These are phyloP conservation scores for Aureobasidium uvarum DNA, from an alignment of 2,329 filamentous ascomycete genomes.

Conservation along the genomic window DNA sequence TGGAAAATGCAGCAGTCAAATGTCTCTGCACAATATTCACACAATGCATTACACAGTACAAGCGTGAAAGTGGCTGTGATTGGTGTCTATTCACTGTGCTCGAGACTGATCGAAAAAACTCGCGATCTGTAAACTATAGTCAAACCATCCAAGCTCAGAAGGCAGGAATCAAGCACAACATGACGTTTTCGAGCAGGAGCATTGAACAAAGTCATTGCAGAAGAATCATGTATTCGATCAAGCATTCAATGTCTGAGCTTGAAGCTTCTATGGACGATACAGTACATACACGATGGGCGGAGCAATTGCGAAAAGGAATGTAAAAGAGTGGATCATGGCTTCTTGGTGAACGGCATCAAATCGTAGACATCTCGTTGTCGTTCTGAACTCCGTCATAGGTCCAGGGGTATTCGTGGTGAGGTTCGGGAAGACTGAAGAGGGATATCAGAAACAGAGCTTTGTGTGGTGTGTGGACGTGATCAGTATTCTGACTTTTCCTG, in stretches of 20 bases:
- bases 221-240: constrained; percentile 9
- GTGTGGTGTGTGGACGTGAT: not conserved
- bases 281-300: constrained; percentile 15
- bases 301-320: constrained; percentile 14
- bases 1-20: no score
- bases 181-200: not conserved
- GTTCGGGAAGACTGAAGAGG: constrained; percentile 9
- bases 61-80: no score
- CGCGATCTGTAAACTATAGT: no score
- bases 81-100: no score
- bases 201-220: not conserved
- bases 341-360: not conserved
- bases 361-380: not conserved
- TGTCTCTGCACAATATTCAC: no score
- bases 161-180: no score
- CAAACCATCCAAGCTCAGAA: no score
- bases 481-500: constrained; percentile 28
- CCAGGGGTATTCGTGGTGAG: constrained; percentile 20
- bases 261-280: constrained; percentile 24
- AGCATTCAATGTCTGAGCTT: constrained; percentile 1
- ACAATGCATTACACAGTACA: no score
- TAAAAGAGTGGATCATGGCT: not conserved
- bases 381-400: constrained; percentile 18
- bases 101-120: no score
- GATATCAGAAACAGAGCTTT: constrained; percentile 13